Conservation (phyloP, 371 early-diverging fungal species). For the Mucor plumbeus region DNA sequence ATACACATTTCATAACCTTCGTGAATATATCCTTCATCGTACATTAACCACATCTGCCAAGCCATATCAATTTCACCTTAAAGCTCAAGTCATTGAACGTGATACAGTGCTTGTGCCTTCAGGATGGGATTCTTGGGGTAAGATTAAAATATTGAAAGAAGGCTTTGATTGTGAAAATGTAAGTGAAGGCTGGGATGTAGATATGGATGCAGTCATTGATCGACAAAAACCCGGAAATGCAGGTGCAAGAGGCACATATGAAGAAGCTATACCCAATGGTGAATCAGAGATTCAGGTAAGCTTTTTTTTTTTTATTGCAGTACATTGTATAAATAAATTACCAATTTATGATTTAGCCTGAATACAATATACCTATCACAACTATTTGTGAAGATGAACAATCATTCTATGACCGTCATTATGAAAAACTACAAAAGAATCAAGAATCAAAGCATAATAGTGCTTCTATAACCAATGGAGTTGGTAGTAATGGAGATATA, state of each 20-base stretch:
- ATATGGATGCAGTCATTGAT: slow-evolving; percentile 52
- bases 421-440: slow-evolving; percentile 66
- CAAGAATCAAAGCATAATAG: slow-evolving; percentile 22
- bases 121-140: slow-evolving; percentile 95
- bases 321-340: too few species aligned
- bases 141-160: slow-evolving; percentile 80
- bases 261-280: slow-evolving; percentile 49
- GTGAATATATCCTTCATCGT: slow-evolving; percentile 85
- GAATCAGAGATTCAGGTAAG: slow-evolving; percentile 48
- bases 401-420: slow-evolving; percentile 79
- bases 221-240: slow-evolving; percentile 41
- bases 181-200: slow-evolving; percentile 66
- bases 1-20: slow-evolving; percentile 75
- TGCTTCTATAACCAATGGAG: slow-evolving; percentile 22
- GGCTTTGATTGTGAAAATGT: slow-evolving; percentile 77
- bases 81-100: slow-evolving; percentile 87
- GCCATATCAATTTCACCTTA: slow-evolving; percentile 63
- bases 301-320: background rate
- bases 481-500: slow-evolving; percentile 16
- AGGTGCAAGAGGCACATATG: slow-evolving; percentile 49
- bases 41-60: slow-evolving; percentile 57
- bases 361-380: slow-evolving; percentile 41
- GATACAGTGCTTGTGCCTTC: slow-evolving; percentile 88
- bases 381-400: slow-evolving; percentile 87
- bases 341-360: slow-evolving; percentile 29